phyloP scores from a whole-genome alignment of 2,329 filamentous ascomycete genomes.

The Fusarium euwallaceae region DNA sequence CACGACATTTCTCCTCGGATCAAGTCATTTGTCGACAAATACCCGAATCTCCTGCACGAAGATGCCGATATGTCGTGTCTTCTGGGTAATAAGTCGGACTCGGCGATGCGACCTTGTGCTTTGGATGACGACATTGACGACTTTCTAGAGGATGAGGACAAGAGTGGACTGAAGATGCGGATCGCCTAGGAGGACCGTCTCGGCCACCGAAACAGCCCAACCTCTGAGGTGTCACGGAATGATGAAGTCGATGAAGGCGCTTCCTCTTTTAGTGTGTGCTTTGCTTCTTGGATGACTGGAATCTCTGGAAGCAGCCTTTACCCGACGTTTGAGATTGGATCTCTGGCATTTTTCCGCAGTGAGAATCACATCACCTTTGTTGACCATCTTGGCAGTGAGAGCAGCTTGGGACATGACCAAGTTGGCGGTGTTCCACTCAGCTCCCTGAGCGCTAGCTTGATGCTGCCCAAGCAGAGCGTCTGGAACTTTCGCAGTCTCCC shows the following conservation, averaged over 20 bases:
- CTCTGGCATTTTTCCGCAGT: slow-evolving; percentile 63
- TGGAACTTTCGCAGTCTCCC: slow-evolving; percentile 58
- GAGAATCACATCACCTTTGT: slow-evolving; percentile 62
- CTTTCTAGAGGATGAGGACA: slow-evolving; percentile 19
- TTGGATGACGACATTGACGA: slow-evolving; percentile 14
- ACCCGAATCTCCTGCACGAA: slow-evolving; percentile 60
- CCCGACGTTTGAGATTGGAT: slow-evolving; percentile 68
- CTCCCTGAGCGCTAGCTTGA: slow-evolving; percentile 67
- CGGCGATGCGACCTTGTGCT: background rate
- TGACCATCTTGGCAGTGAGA: slow-evolving; percentile 61
- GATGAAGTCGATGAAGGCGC: slow-evolving; percentile 29
- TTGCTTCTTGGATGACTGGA: slow-evolving; percentile 51
- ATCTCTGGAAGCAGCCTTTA: slow-evolving; percentile 65
- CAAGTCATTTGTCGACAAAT: slow-evolving; percentile 59
- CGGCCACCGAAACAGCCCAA: slow-evolving; percentile 23
- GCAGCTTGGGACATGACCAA: slow-evolving; percentile 62
- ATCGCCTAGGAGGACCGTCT: slow-evolving; percentile 41
- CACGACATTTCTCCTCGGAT: slow-evolving; percentile 61
- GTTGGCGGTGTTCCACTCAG: slow-evolving; percentile 64
- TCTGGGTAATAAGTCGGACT: slow-evolving; percentile 42
- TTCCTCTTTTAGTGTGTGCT: slow-evolving; percentile 47
- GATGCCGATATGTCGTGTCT: slow-evolving; percentile 65
- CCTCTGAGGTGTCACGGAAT: slow-evolving; percentile 34
- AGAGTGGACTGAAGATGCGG: slow-evolving; percentile 29
- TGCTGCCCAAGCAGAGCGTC: slow-evolving; percentile 63